These are phyloP conservation scores for Trichophyton simii DNA, from an alignment of 2,329 filamentous ascomycete genomes.

Conservation along the genomic window DNA sequence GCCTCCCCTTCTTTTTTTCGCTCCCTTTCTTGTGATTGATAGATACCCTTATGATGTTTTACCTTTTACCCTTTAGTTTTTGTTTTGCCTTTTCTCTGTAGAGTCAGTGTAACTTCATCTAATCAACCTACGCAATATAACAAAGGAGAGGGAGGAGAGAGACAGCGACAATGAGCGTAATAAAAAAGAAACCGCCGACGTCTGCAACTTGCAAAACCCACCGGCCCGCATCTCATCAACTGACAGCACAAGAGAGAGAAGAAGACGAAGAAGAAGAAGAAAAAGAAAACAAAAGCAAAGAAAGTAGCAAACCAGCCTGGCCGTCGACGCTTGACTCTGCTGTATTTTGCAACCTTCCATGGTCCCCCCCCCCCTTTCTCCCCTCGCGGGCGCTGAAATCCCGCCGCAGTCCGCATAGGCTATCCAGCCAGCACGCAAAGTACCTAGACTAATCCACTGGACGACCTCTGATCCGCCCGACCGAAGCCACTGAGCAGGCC, in stretches of 20 bases:
- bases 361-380: too few relatives aligned
- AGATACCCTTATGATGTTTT: neutral
- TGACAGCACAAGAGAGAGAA: neutral
- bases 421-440: neutral
- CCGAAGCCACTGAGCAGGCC: neutral
- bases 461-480: too few relatives aligned
- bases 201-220: neutral
- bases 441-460: neutral
- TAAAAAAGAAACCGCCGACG: neutral
- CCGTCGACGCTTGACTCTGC: neutral
- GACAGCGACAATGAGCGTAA: neutral
- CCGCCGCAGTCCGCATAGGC: neutral
- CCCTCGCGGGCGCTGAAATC: neutral
- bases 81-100: neutral
- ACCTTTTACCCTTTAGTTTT: neutral
- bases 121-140: neutral
- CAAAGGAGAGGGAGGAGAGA: neutral
- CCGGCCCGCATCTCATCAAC: neutral
- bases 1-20: neutral
- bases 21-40: neutral
- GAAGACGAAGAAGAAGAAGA: neutral
- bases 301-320: neutral
- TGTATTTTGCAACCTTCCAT: neutral
- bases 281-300: neutral
- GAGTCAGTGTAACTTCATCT: neutral